Percentiles rank a stretch among this genome's conserved stretches.
phyloP scores from a whole-genome alignment of 306 rosid species.

The Cucumis cinereus region DNA sequence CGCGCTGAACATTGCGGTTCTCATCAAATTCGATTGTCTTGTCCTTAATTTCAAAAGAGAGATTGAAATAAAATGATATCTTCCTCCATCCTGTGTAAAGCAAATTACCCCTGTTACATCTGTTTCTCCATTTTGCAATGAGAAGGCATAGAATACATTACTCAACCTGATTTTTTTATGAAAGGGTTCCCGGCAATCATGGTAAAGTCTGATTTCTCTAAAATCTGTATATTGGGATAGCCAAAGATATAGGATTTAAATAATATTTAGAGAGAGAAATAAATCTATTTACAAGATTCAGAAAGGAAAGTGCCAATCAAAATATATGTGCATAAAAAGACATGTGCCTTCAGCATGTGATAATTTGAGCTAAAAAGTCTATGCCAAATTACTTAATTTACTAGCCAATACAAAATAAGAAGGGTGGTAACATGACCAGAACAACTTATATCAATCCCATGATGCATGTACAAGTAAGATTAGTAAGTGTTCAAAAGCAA shows the following conservation, averaged over 20 bases:
- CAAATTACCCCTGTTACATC: background rate
- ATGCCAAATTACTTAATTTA: background rate
- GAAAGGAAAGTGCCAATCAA: background rate
- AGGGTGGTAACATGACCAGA: background rate
- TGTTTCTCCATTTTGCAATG: background rate
- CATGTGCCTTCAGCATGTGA: background rate
- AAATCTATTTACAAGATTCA: background rate
- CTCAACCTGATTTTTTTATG: conserved; percentile 76
- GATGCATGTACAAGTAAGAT: background rate
- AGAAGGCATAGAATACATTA: background rate
- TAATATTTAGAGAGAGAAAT: background rate
- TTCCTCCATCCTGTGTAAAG: conserved; percentile 79
- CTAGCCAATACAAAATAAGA: background rate
- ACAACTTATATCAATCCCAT: background rate
- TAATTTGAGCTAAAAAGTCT: background rate
- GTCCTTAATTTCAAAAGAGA: conserved; percentile 87
- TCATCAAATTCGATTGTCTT: conserved; percentile 81
- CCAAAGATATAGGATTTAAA: conserved; percentile 5
- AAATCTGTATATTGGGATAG: conserved; percentile 38
- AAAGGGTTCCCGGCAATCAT: conserved; percentile 59
- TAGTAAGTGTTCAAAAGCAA: background rate
- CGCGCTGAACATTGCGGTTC: conserved; percentile 69
- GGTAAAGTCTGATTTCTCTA: conserved; percentile 71
- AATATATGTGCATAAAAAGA: background rate
- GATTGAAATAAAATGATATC: conserved; percentile 84